These are phyloP conservation scores for Tirmania nivea DNA, from an alignment of 495 filamentous ascomycete species.

Conservation along the genomic window DNA sequence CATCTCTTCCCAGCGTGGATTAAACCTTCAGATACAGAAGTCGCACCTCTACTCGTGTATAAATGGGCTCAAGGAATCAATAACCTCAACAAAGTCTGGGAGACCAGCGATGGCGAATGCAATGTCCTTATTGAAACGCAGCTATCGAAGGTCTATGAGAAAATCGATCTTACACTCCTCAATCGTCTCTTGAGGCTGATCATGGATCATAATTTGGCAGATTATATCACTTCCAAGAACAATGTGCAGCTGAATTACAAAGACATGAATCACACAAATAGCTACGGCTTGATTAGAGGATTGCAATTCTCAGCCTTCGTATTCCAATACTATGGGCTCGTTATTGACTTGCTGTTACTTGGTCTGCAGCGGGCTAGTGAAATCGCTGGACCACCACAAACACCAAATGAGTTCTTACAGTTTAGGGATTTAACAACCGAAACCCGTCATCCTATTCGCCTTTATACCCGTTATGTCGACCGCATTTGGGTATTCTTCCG, in stretches of 20 bases:
- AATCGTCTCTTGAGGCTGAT: slow-evolving; percentile 85
- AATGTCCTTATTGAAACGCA: slow-evolving; percentile 99
- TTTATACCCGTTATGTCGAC: slow-evolving; percentile 96
- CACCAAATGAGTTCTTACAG: slow-evolving; percentile 94
- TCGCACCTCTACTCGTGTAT: slow-evolving; percentile 88
- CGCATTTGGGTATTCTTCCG: slow-evolving; percentile 96
- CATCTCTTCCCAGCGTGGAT: slow-evolving; percentile 98
- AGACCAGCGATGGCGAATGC: slow-evolving; percentile 82
- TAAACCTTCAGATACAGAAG: slow-evolving; percentile 96
- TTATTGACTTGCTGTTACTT: slow-evolving; percentile 81
- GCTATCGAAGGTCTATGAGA: slow-evolving; percentile 96
- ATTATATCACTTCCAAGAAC: slow-evolving; percentile 99
- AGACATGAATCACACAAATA: slow-evolving; percentile 99
- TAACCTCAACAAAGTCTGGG: slow-evolving; percentile 95
- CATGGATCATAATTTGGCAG: slow-evolving; percentile 98
- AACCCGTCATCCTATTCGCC: slow-evolving; percentile 75
- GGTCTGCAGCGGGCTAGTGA: slow-evolving; percentile 88
- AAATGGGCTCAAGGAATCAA: slow-evolving; percentile 99
- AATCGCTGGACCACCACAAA: slow-evolving; percentile 89
- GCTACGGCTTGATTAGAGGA: slow-evolving; percentile 93
- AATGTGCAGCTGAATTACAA: slow-evolving; percentile 99
- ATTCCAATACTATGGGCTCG: slow-evolving; percentile 96
- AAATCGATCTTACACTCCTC: slow-evolving; percentile 90
- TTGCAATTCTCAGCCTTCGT: slow-evolving; percentile 96
- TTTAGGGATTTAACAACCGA: slow-evolving; percentile 84